Evolutionary conservation across 164 flowering plant genomes (phyloP).

Genomic region (Umbellularia californica): DNA sequence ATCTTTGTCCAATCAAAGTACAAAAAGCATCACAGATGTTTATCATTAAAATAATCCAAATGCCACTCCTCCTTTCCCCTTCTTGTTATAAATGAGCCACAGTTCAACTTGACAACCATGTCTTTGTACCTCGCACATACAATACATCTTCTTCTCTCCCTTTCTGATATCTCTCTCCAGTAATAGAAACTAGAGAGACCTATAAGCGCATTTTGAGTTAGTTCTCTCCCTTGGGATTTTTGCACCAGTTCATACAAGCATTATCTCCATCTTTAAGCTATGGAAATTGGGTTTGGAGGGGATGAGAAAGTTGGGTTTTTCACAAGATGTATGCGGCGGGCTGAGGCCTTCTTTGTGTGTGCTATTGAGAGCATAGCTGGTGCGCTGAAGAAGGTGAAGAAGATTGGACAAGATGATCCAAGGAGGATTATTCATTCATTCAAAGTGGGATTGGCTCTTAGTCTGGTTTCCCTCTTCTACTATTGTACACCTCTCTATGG

Average conservation of each 20-base stretch:
- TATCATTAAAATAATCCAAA: not conserved
- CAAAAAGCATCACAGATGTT: conserved; percentile 23
- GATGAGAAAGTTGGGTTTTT: conserved; percentile 24
- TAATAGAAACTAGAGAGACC: not conserved
- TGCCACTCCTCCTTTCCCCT: not conserved
- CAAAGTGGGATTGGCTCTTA: conserved; percentile 74
- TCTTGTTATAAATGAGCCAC: not conserved
- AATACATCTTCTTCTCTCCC: not conserved
- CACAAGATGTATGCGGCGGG: conserved; percentile 20
- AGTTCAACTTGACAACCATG: no score
- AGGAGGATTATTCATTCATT: conserved; percentile 62
- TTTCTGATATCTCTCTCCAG: conserved; percentile 4
- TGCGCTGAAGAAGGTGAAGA: conserved; percentile 25
- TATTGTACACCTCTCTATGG: conserved; percentile 54
- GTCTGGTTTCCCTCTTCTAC: conserved; percentile 66
- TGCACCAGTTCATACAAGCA: conserved; percentile 8
- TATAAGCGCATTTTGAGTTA: not conserved
- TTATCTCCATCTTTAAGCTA: conserved; percentile 8
- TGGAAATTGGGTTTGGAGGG: conserved; percentile 29
- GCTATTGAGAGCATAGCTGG: conserved; percentile 12
- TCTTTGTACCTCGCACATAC: not conserved
- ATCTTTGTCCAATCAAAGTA: conserved; percentile 22
- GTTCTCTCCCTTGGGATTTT: not conserved
- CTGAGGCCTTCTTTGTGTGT: conserved; percentile 19
- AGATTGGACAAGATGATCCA: conserved; percentile 69